Evolutionary conservation across 768 basidiomycete genomes (phyloP).

Genomic region (Zangia roseola): DNA sequence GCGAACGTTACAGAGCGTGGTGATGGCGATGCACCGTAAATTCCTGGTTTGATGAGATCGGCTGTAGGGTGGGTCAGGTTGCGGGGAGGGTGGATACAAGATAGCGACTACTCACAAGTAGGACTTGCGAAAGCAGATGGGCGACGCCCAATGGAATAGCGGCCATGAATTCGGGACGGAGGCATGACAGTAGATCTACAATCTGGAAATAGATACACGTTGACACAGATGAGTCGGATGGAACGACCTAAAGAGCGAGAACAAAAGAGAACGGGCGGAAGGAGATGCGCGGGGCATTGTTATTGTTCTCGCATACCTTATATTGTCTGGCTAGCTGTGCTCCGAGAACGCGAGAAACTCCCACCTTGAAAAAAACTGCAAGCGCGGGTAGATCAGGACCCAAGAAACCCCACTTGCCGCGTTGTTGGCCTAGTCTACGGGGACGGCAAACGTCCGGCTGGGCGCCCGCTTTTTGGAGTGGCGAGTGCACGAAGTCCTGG

Average conservation of each 20-base stretch:
- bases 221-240: not conserved
- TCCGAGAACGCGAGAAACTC: not conserved
- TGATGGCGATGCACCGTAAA: slow-evolving; percentile 45
- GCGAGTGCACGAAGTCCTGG: slow-evolving; percentile 14
- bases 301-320: slow-evolving; percentile 31
- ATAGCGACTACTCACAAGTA: slow-evolving; percentile 7
- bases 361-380: slow-evolving; percentile 1
- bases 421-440: not conserved
- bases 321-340: slow-evolving; percentile 10
- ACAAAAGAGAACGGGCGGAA: slow-evolving; percentile 16
- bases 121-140: slow-evolving; percentile 38
- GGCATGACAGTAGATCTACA: slow-evolving; percentile 18
- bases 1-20: slow-evolving; percentile 60
- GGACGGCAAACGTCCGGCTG: not conserved
- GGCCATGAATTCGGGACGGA: slow-evolving; percentile 15
- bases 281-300: slow-evolving; percentile 6
- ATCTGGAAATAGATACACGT: slow-evolving; percentile 30
- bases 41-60: slow-evolving; percentile 49
- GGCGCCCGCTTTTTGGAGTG: too few relatives aligned
- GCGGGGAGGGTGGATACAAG: not conserved
- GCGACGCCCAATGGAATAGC: slow-evolving; percentile 38
- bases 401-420: too few relatives aligned
- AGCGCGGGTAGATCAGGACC: too few relatives aligned
- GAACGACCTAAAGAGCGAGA: slow-evolving; percentile 19
- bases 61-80: slow-evolving; percentile 17